Evolutionary conservation across 2,329 filamentous ascomycete genomes (phyloP).

Genomic region (Penicillium capsulatum): DNA sequence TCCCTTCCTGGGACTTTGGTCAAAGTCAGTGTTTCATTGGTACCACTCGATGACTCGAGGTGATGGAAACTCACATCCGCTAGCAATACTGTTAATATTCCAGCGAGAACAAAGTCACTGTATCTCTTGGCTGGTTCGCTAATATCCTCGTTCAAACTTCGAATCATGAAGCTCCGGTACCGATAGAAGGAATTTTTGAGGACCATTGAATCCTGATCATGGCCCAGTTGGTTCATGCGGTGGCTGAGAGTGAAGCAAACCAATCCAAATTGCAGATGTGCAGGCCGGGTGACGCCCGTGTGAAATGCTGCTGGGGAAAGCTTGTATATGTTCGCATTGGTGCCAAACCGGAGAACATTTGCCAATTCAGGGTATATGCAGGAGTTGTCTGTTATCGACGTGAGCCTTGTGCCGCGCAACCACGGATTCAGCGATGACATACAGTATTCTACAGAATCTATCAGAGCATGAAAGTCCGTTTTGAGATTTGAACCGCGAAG

Average conservation of each 20-base stretch:
- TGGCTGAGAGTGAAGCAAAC: conserved; percentile 35
- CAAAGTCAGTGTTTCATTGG: background rate
- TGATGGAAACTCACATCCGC: conserved; percentile 27
- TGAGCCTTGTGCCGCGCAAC: background rate
- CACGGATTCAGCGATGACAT: too few relatives aligned
- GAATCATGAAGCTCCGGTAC: conserved; percentile 31
- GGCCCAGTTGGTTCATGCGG: conserved; percentile 27
- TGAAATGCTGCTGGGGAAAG: conserved; percentile 22
- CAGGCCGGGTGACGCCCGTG: conserved; percentile 19
- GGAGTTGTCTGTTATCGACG: conserved; percentile 24
- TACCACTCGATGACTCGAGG: background rate
- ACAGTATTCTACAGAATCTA: conserved; percentile 30
- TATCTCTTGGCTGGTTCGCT: conserved; percentile 14
- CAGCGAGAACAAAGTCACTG: conserved; percentile 29
- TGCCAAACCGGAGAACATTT: conserved; percentile 21
- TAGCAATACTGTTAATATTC: conserved; percentile 32
- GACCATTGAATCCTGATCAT: conserved; percentile 11
- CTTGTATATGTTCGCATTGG: conserved; percentile 24
- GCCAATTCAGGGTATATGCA: conserved; percentile 31
- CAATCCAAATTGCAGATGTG: conserved; percentile 28
- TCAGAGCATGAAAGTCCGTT: conserved; percentile 7
- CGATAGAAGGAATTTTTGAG: conserved; percentile 27
- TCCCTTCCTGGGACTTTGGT: conserved; percentile 29
- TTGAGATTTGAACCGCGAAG: too few relatives aligned
- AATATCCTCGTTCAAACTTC: conserved; percentile 30